Evolutionary conservation across 2,329 filamentous ascomycete genomes (phyloP), one percentile per base, ranked within the genome.

Genomic region (Cladosporium velox): DNA sequence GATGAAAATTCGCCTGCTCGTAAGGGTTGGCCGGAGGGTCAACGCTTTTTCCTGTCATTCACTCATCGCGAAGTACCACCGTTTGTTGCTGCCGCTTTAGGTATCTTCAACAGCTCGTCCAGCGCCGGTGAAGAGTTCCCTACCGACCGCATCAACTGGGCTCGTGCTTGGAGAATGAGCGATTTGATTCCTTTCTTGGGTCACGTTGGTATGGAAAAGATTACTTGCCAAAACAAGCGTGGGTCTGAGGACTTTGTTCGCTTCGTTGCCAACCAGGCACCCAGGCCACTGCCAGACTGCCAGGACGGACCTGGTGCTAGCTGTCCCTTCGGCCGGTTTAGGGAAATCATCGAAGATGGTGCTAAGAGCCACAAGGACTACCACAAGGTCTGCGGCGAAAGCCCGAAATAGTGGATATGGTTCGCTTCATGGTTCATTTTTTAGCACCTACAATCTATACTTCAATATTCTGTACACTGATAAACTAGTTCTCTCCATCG

Each of bases 161-260:
- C 51, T 21, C 63, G 68, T 18, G 66, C 67, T 6, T 70, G 68
- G 68, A 66, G 44, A 32, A 69, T 69, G 68, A 59, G 59, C 41
- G 67, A 70, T 21, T 59, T 70, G 3, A 67, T 70, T 32, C 68
- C 68, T 28, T 70, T 70, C 66, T 64, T 70, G 28, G 68, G 68
- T 26, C 67, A 70, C 47, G 66, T 70, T 8, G 68, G 68, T 11
- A 65, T 70, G 26, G 68, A 70, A 60, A 61, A 54, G 35, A 65
- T 70, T 32, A 65, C 59, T 8, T 70, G 68, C 54, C 34, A 52
- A 7, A 59, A 24, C 14, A 51, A 55, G 35, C 55, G 41, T 7
- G 65, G 65, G 4, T 32, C 55, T 7, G 64, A 68, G 61, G 65
- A 68, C n/a, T 69, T 58, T 52, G 54, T 67, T 8, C 41, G 69